These are phyloP conservation scores for Trametes cubensis DNA, from an alignment of 768 basidiomycete genomes.

Conservation along the genomic window DNA sequence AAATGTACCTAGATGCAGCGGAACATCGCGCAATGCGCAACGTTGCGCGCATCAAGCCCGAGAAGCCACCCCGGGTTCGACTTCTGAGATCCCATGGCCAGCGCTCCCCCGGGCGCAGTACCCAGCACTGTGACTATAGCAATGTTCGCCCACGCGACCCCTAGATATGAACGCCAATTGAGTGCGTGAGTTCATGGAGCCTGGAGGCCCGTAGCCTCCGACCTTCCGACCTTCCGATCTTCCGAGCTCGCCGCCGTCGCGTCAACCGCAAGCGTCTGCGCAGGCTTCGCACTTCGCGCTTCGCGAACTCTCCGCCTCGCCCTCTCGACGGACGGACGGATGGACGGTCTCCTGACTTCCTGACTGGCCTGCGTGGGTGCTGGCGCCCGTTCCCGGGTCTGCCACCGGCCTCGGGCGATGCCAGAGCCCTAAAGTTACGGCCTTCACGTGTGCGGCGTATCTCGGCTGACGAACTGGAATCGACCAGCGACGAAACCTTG, in stretches of 20 bases:
- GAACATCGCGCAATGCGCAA: too few relatives aligned
- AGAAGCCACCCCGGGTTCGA: neutral
- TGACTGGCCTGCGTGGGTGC: neutral
- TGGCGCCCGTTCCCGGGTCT: neutral
- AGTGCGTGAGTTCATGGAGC: neutral
- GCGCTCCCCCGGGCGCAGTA: too few relatives aligned
- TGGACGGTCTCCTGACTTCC: too few relatives aligned
- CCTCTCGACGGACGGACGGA: neutral
- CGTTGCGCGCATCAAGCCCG: neutral
- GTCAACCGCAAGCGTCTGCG: too few relatives aligned
- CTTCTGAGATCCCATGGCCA: too few relatives aligned
- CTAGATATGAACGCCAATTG: neutral
- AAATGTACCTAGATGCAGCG: too few relatives aligned
- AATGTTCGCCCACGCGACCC: too few relatives aligned
- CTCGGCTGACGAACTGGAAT: too few relatives aligned
- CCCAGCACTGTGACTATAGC: neutral
- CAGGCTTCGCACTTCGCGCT: neutral
- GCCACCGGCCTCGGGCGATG: neutral
- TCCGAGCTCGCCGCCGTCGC: conserved; percentile 8
- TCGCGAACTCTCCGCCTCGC: neutral
- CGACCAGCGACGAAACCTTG: too few relatives aligned
- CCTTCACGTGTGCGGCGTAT: neutral
- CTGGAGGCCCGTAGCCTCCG: too few relatives aligned
- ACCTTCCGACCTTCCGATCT: too few relatives aligned
- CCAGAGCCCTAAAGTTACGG: neutral